Evolutionary conservation across 75 land plant species (phyloP), one percentile per base, ranked within the genome.

Genomic region (Selaginella moellendorffii): DNA sequence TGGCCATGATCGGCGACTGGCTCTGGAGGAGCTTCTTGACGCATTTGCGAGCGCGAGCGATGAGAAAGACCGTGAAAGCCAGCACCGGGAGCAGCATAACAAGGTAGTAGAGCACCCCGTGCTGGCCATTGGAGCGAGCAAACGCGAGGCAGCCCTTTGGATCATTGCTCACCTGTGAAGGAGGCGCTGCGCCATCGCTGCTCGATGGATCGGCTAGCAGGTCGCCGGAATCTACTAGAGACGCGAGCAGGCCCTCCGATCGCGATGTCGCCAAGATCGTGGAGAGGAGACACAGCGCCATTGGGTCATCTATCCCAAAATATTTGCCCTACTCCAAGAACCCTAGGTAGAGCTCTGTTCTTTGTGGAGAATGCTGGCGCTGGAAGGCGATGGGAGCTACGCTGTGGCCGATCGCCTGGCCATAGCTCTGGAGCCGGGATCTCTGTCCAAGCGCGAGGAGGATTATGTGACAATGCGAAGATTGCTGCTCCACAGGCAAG

Each of bases 1-100:
- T 68, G 54, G 78, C 74, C 84, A 92, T 85, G 23, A 85, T 77
- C 31, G 74, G 78, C 17, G 95, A 92, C 25, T 80, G 62, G 28
- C 81, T 78, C 46, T 75, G 72, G 0, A 29, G 23, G 27, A 92
- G 80, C 84, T 78, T 92, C 63, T 51, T 56, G 25, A 81, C 46
- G 71, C 82, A 85, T 62, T 61, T 73, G 69, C 68, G 78, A 23
- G 83, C 75, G 20, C 80, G 79, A n/a, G 71, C 72, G 31, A 76
- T 81, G 24, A 92, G 65, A 70, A 79, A 92, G 25, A 69, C 52
- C 1, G 84, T 60, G 66, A 92, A 87, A 5, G 76, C 61, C 25
- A 74, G 71, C 27, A 85, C 72, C 14, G 95, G 86, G 10, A 77
- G 76, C 1, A 81, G 71, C 64, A 85, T 31, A 1, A 76, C 71